Evolutionary conservation across 441 rosid species (phyloP), one percentile per base, ranked within the genome.

Genomic region (Erodium chrysanthum): DNA sequence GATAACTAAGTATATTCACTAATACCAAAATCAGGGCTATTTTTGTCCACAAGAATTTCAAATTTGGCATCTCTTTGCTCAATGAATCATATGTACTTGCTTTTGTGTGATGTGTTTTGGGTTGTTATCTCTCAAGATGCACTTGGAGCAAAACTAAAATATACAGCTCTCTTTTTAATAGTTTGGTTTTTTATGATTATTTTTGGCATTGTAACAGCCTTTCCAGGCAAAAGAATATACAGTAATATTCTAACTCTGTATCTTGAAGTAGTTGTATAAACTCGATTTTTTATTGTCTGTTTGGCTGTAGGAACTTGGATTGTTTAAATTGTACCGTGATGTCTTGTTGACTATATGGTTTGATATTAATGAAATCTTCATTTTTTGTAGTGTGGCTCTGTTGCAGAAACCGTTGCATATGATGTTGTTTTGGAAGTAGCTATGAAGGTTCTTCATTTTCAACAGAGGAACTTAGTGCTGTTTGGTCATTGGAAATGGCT

Each of bases 401-500:
- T 94, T 58, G 99, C 97, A 3, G 99, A 94, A 79, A 94, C 99
- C 66, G 99, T 94, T 37, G 96, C 96, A 29, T 94, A 94, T 84
- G 99, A 94, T 81, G 74, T 94, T 18, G 90, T 74, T 72, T 71
- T 94, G 66, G 99, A 94, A 80, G 94, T 90, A 73, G 96, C 96
- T 40, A 83, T 94, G 96, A 94, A 87, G 77, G 76, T 84, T 82
- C 99, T 89, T 73, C 83, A 69, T 50, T 91, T 94, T 82, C 97
- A 89, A 74, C 99, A 91, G 75, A 85, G 99, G 73, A 94, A 85
- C 70, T 78, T 94, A 72, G 68, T 84, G 80, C 77, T 94, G 66
- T 73, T 81, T 80, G 99, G 96, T 62, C 86, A 97, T 50, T 94
- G 99, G 99, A 88, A 91, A 76, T 94, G 99, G 99, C 89, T 94